A percentile compares a stretch with the other conserved stretches of the same genome.
Conservation (phyloP, 2,329 filamentous ascomycete genomes). For the Xylariomycetidae sp. region DNA sequence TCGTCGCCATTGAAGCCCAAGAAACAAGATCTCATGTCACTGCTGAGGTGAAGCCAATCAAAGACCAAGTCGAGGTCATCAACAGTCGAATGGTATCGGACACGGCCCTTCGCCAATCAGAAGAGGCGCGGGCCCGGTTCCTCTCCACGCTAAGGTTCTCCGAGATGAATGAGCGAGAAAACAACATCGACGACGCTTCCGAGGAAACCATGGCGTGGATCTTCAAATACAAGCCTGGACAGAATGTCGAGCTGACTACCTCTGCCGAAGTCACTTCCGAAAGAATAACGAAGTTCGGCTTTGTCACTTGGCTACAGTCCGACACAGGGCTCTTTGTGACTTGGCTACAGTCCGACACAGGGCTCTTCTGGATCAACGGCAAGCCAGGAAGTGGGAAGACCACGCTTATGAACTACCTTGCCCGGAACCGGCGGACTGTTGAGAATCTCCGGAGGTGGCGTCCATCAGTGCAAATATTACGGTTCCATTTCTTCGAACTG, state of each 20-base stretch:
- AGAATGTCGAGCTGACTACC: background rate
- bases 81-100: background rate
- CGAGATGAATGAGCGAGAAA: conserved; percentile 11
- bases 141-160: conserved; percentile 8
- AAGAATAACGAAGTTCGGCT: no score
- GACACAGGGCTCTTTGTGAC: no score
- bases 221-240: background rate
- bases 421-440: conserved; percentile 1
- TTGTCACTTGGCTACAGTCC: no score
- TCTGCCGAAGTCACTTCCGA: no score
- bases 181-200: conserved; percentile 6
- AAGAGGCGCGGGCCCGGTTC: conserved; percentile 2
- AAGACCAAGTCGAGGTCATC: conserved; percentile 1
- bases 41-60: conserved; percentile 1
- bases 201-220: conserved; percentile 6
- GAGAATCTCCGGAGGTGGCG: conserved; percentile 2
- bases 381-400: conserved; percentile 17
- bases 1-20: conserved; percentile 5
- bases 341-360: conserved; percentile 8
- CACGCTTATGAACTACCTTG: conserved; percentile 11
- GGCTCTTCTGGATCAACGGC: conserved; percentile 15
- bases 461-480: conserved; percentile 3
- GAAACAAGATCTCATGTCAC: conserved; percentile 6
- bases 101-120: background rate
- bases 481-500: conserved; percentile 10